Conservation (phyloP, 192 early-diverging fungal species). For the Spizellomyces sp. region DNA sequence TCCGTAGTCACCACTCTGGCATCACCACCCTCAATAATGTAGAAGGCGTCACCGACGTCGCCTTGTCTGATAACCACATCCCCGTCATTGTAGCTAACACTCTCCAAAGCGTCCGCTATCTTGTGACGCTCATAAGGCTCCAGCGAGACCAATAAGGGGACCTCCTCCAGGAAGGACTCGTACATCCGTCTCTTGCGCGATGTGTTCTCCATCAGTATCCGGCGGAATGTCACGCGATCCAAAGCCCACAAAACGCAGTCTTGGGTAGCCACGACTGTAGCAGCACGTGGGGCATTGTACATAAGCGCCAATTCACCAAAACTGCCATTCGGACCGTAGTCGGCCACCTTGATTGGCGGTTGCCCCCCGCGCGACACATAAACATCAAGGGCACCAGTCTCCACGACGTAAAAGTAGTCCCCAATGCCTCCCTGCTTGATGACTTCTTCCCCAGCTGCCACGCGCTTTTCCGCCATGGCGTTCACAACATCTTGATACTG, state of each 20-base stretch:
- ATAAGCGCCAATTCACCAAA: slow-evolving; percentile 99
- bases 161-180: slow-evolving; percentile 93
- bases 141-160: slow-evolving; percentile 82
- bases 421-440: slow-evolving; percentile 95
- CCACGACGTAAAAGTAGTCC: slow-evolving; percentile 98
- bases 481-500: slow-evolving; percentile 92
- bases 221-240: slow-evolving; percentile 95
- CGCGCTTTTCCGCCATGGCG: slow-evolving; percentile 92
- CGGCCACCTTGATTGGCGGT: slow-evolving; percentile 71
- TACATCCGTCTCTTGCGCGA: slow-evolving; percentile 94
- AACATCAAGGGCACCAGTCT: slow-evolving; percentile 89
- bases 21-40: slow-evolving; percentile 92
- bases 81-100: slow-evolving; percentile 81
- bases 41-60: slow-evolving; percentile 92
- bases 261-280: slow-evolving; percentile 86
- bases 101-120: slow-evolving; percentile 97
- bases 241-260: slow-evolving; percentile 92
- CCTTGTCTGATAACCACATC: slow-evolving; percentile 89
- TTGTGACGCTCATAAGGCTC: slow-evolving; percentile 98
- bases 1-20: slow-evolving; percentile 80
- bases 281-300: slow-evolving; percentile 98
- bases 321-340: slow-evolving; percentile 81
- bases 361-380: slow-evolving; percentile 74
- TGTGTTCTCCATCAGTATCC: slow-evolving; percentile 98
- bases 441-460: slow-evolving; percentile 68